Percentiles rank a stretch among this genome's conserved stretches.
These are phyloP conservation scores for Naegleria lovaniensis DNA, from an alignment of 208 protist genomes.

Conservation along the genomic window DNA sequence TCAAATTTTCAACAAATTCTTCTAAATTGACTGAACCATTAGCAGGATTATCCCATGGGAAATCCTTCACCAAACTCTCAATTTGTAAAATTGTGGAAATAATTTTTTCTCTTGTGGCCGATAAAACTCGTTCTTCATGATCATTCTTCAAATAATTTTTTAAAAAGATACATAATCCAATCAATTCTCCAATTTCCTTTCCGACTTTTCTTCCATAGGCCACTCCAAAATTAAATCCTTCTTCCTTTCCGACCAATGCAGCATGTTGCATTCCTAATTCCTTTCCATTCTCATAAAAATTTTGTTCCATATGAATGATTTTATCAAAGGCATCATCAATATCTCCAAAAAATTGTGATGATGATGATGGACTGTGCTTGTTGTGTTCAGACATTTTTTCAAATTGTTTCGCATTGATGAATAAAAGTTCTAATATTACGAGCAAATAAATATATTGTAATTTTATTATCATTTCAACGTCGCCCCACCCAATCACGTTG, in stretches of 20 bases:
- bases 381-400: too few relatives aligned
- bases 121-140: neutral
- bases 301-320: neutral
- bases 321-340: neutral
- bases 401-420: too few relatives aligned
- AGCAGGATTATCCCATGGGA: neutral
- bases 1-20: constrained; percentile 4
- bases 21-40: neutral
- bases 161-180: neutral
- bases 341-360: neutral
- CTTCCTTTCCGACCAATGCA: neutral
- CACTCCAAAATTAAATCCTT: constrained; percentile 7
- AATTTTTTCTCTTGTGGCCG: neutral
- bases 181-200: neutral
- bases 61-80: neutral
- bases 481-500: too few relatives aligned
- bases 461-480: too few relatives aligned
- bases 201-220: neutral
- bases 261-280: neutral
- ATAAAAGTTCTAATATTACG: too few relatives aligned
- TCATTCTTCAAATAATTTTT: neutral
- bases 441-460: too few relatives aligned
- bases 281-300: neutral
- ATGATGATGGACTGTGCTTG: too few relatives aligned
- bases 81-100: neutral